Evolutionary conservation across 176 grass and related monocot species (phyloP), one percentile per base, ranked within the genome.

Genomic region (Oryza glumipatula): DNA sequence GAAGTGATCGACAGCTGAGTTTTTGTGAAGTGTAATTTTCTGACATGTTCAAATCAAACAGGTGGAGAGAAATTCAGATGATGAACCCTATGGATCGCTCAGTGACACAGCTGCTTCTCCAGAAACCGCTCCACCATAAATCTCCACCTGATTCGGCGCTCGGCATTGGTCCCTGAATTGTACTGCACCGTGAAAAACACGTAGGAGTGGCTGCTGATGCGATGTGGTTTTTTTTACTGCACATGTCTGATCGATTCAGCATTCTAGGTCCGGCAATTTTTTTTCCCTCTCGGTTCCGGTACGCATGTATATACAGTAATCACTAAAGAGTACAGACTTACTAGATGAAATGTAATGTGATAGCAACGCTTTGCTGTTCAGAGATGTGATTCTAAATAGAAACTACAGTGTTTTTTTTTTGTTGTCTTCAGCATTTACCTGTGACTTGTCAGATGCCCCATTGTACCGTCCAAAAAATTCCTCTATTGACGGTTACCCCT

Each of bases 21-120:
- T 56, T 56, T 0, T 67, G 7, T 69, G 16, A 68, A 0, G 58
- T 17, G 9, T 23, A 24, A 19, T 9, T 23, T 23, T 7, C n/a
- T 77, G 3, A 1, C 88, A 94, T 85, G 52, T 70, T 73, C 17
- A 28, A 10, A 51, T 15, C 67, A 17, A 51, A 36, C 64, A 48
- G 63, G 22, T 60, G 75, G 56, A 32, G 17, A 2, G 47, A 86
- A 48, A 77, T 49, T 0, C 74, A 80, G 73, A 72, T 82, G 35
- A 80, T 82, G 35, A 80, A 85, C 70, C 75, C 87, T 0, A 70
- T 90, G 64, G 89, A 94, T 77, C 84, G 76, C 45, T 86, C 87
- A 0, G 85, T 92, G 19, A 85, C 82, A 17, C 69, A 88, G 58
- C 87, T 94, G 11, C 89, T 94, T 46, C 88, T 90, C 23, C 74